Evolutionary conservation across 345 rosid genomes (phyloP).

Genomic region (Citrus sp.): DNA sequence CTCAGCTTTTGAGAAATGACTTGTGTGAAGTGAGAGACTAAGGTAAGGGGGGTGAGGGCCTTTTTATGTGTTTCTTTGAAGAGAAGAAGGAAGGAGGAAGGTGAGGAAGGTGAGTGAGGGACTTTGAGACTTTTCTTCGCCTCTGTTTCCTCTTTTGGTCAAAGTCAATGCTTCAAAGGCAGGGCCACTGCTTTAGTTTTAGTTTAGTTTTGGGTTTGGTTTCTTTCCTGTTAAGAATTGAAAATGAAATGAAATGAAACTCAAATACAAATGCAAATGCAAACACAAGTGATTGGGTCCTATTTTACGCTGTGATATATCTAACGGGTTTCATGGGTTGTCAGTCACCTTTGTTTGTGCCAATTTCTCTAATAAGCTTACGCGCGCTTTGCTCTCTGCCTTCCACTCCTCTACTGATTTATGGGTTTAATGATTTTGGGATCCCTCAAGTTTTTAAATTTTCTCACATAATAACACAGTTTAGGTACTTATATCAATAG

Average conservation of each 20-base stretch:
- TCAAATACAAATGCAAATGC: conserved; percentile 10
- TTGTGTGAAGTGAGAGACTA: conserved; percentile 1
- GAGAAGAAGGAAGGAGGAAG: conserved; percentile 67
- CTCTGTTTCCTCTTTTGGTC: conserved; percentile 31
- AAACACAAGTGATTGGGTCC: background rate
- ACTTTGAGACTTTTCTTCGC: conserved; percentile 42
- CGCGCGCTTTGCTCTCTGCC: conserved; percentile 13
- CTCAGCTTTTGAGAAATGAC: conserved; percentile 6
- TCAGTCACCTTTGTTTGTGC: conserved; percentile 24
- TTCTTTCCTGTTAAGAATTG: background rate
- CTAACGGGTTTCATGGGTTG: conserved; percentile 28
- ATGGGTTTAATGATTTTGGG: too few species aligned
- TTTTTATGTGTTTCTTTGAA: conserved; percentile 25
- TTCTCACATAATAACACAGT: too few species aligned
- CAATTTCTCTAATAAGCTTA: background rate
- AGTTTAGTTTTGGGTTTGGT: background rate
- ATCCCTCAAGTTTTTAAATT: too few species aligned
- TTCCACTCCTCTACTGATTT: background rate
- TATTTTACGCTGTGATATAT: conserved; percentile 6
- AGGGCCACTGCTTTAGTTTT: conserved; percentile 10
- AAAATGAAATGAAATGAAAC: background rate
- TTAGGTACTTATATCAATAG: too few species aligned
- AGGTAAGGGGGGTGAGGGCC: conserved; percentile 19
- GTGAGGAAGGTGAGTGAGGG: conserved; percentile 42
- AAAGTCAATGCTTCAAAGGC: conserved; percentile 56